phyloP scores from a whole-genome alignment of 2,329 filamentous ascomycete species.

The Microdochium trichocladiopsis region DNA sequence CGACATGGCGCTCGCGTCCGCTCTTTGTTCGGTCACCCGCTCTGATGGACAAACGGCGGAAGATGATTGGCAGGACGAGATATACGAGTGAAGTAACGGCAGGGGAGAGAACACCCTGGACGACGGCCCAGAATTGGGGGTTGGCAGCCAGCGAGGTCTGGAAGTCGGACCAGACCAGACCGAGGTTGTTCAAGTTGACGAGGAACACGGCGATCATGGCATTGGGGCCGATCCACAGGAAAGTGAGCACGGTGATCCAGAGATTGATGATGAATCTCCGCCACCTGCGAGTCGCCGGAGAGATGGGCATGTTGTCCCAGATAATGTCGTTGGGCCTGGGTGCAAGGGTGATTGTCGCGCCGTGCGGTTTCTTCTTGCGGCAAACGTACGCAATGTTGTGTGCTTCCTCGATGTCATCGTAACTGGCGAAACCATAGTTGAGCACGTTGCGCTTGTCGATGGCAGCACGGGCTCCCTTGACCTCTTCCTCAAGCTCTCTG shows the following conservation, averaged over 20 bases:
- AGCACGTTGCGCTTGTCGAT: conserved; percentile 86
- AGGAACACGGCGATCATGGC: conserved; percentile 91
- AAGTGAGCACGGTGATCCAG: conserved; percentile 74
- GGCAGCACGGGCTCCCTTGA: conserved; percentile 72
- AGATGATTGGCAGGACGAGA: conserved; percentile 80
- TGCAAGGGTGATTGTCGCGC: conserved; percentile 70
- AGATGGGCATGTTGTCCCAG: conserved; percentile 85
- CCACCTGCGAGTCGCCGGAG: conserved; percentile 59
- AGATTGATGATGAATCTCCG: conserved; percentile 73
- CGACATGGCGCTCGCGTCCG: conserved; percentile 82
- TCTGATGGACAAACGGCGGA: conserved; percentile 75
- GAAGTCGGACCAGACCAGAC: conserved; percentile 73
- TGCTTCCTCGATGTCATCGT: conserved; percentile 79
- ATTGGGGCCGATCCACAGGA: conserved; percentile 88
- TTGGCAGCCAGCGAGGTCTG: conserved; percentile 54
- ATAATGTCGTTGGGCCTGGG: conserved; percentile 88
- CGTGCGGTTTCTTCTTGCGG: conserved; percentile 73
- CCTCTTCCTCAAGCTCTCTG: conserved; percentile 70
- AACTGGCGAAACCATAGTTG: conserved; percentile 91
- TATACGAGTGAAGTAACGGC: conserved; percentile 84
- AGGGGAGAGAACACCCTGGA: conserved; percentile 88
- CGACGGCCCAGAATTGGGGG: conserved; percentile 68
- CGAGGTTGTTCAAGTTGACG: conserved; percentile 76
- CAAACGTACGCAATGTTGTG: conserved; percentile 80
- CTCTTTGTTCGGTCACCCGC: conserved; percentile 90